Base-by-base conservation (phyloP, 305 asterid genomes). In the Andrographis paniculata region DNA sequence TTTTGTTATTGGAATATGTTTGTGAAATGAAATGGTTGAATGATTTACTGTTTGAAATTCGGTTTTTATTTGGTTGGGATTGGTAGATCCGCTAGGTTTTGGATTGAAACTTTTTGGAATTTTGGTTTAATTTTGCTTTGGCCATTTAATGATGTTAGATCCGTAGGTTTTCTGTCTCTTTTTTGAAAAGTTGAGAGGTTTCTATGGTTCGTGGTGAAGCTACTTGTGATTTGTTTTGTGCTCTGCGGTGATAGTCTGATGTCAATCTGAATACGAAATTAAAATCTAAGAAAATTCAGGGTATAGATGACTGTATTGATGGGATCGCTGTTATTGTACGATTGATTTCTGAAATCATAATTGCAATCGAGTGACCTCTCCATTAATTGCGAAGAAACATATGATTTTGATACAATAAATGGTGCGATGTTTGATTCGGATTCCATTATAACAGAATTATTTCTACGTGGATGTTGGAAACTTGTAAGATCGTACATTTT, bases 41-140 rank as follows among this genome's bases (percentile, higher is more conserved):
- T n/a, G 20, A 31, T 48, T 28, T 41, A 37, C 24, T 22, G n/a
- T 64, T 52, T 27, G 36, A 9, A 45, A 35, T 46, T 53, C 40
- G 11, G 12, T 21, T 27, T 16, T 37, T 57, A 9, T 52, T 33
- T 5, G 19, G 22, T 61, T 46, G 6, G 52, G 46, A 46, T 53
- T n/a, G 48, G 21, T 55, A 64, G 77, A 69, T 70, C 77, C 48
- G 41, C 37, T 27, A 16, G 41, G 51, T 52, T 45, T 62, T 39
- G 47, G 50, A 53, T 10, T 9, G 24, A 57, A 46, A 43, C 31
- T 22, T 14, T 36, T 7, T 38, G 40, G 17, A 43, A 50, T 56
- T 45, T 46, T 45, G 55, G 49, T 52, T 48, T 1, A 38, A 20
- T 39, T 18, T 35, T 40, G 27, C 8, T 59, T 30, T 55, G 17